Evolutionary conservation across 257 asterid genomes (phyloP), one percentile per base, ranked within the genome.

Genomic region (Nicotiana tomentosiformis): DNA sequence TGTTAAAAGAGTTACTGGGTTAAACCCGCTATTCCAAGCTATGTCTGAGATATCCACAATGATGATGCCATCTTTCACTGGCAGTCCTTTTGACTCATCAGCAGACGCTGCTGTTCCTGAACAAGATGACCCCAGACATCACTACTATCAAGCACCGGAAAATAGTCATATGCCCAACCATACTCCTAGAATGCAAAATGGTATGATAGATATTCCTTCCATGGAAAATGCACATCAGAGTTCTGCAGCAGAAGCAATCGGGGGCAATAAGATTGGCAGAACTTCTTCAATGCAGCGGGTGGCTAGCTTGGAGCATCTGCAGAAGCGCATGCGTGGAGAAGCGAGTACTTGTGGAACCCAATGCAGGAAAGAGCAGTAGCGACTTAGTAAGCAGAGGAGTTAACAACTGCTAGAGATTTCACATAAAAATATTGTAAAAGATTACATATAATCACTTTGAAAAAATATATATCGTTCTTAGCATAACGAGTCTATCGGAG

Each of bases 261-360:
- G 66, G 18, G 84, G 29, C 64, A 51, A 74, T 61, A 26, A 30
- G 89, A 72, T 87, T 35, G 98, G 91, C 66, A 86, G 91, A 84
- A 87, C 87, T 14, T 88, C 82, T 82, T 88, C 99, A 5, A 84
- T 94, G 95, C 98, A 92, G 86, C 86, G 98, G 87, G 97, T 93
- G 83, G 94, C 96, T 57, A 96, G 98, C 91, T 88, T 94, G 93
- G 98, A 94, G 83, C 97, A 93, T 86, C 89, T 93, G 84, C 97
- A 92, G 90, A 91, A 92, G 88, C 93, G 94, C 84, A 92, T 93
- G n/a, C 93, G 93, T 2, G 90, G 93, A 26, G 92, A 83, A 10
- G 77, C 83, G 37, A 78, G 81, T 66, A 86, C 91, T 46, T 77
- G 84, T 56, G 91, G 86, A n/a, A 86, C 80, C 61, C 82, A 86